These are phyloP conservation scores for Lentinula edodes DNA, from an alignment of 768 basidiomycete species.

Conservation along the genomic window DNA sequence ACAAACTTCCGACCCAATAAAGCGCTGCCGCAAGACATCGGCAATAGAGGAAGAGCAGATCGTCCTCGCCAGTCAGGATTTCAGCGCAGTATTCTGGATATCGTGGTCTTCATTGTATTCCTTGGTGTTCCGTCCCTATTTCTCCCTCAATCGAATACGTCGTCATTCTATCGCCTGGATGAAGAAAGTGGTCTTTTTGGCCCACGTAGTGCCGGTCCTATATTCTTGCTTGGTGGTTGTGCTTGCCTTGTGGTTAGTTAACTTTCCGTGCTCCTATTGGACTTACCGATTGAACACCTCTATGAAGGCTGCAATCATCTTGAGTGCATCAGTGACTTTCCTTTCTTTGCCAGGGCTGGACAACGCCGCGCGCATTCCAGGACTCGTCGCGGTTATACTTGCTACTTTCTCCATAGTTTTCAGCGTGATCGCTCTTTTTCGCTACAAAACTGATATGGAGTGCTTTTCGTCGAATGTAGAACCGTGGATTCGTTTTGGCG, in stretches of 20 bases:
- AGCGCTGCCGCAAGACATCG: slow-evolving; percentile 53
- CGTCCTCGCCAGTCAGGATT: slow-evolving; percentile 26
- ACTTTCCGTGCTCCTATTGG: slow-evolving; percentile 15
- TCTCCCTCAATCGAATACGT: slow-evolving; percentile 39
- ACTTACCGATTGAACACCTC: not conserved
- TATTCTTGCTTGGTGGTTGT: slow-evolving; percentile 62
- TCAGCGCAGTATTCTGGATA: slow-evolving; percentile 46
- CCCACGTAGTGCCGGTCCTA: slow-evolving; percentile 40
- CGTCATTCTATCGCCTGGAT: slow-evolving; percentile 37
- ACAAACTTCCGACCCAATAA: slow-evolving; percentile 63
- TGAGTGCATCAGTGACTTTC: slow-evolving; percentile 80
- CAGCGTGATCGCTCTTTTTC: slow-evolving; percentile 63
- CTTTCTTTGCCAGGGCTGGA: slow-evolving; percentile 74
- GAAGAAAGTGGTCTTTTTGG: slow-evolving; percentile 49
- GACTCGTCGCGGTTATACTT: slow-evolving; percentile 63
- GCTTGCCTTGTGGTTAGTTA: slow-evolving; percentile 57
- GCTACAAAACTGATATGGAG: slow-evolving; percentile 62
- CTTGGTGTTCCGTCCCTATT: slow-evolving; percentile 80
- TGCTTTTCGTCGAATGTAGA: slow-evolving; percentile 28
- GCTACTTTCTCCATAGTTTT: slow-evolving; percentile 67
- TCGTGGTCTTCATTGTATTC: slow-evolving; percentile 59
- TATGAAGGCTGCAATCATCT: slow-evolving; percentile 67
- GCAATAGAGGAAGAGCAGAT: slow-evolving; percentile 18
- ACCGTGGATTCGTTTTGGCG: slow-evolving; percentile 37
- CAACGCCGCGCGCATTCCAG: slow-evolving; percentile 54